Conservation (phyloP, 192 early-diverging fungal genomes). For the Rhizophagus sp. region DNA sequence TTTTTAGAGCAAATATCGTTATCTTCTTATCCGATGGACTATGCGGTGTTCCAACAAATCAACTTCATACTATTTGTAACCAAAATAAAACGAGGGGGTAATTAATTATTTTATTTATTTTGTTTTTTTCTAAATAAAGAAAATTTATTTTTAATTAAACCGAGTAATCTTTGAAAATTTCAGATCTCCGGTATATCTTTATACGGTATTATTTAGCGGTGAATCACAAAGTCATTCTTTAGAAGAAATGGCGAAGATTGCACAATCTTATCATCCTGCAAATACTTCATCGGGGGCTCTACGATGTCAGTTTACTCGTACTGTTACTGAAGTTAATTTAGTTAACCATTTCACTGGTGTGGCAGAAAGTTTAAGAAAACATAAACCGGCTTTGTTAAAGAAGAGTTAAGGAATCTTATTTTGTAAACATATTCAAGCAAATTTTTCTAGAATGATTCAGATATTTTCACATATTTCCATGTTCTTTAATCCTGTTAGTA, state of each 20-base stretch:
- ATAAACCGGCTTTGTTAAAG: background rate
- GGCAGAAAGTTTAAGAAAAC: constrained; percentile 17
- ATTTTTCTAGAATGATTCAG: too few relatives aligned
- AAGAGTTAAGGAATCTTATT: background rate
- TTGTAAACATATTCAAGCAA: background rate
- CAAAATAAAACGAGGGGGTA: background rate
- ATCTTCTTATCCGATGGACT: constrained; percentile 32
- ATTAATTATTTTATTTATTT: background rate
- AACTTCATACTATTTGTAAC: constrained; percentile 6
- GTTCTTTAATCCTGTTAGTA: too few relatives aligned
- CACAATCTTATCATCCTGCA: background rate
- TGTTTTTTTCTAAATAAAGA: too few relatives aligned
- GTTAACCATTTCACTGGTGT: constrained; percentile 2
- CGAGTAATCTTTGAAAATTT: background rate
- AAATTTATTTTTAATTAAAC: too few relatives aligned
- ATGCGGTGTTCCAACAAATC: background rate
- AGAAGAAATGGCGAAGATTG: constrained; percentile 25
- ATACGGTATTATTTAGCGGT: constrained; percentile 11
- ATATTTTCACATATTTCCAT: too few relatives aligned
- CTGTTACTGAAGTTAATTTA: background rate
- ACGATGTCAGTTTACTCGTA: background rate
- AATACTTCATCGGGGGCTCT: background rate
- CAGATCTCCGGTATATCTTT: constrained; percentile 15
- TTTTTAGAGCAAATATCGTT: constrained; percentile 24
- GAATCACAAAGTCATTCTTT: background rate